Conservation (phyloP, 2,329 filamentous ascomycete genomes). For the Aspergillus neoniger region DNA sequence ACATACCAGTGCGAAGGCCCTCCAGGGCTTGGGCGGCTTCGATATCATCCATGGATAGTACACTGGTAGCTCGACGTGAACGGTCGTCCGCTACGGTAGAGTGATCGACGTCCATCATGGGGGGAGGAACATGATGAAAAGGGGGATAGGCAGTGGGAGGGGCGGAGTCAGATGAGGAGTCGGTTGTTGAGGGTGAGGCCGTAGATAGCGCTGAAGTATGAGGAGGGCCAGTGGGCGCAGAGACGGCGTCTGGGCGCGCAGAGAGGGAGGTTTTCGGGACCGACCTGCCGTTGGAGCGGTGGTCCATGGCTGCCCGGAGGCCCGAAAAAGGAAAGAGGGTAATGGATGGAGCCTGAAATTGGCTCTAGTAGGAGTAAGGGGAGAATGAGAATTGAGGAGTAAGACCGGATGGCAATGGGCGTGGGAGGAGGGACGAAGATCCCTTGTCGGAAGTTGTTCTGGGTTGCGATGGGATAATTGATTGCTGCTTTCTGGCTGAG, state of each 20-base stretch:
- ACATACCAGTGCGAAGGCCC: conserved; percentile 70
- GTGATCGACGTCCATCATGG: conserved; percentile 45
- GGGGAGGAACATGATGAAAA: conserved; percentile 30
- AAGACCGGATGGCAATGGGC: neutral
- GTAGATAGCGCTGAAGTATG: conserved; percentile 2
- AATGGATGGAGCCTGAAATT: conserved; percentile 1
- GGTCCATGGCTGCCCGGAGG: conserved; percentile 23
- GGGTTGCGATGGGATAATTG: too few species aligned
- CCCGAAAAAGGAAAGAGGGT: conserved; percentile 6
- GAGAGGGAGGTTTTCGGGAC: conserved; percentile 20
- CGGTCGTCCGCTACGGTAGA: conserved; percentile 40
- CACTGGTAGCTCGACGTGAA: conserved; percentile 47
- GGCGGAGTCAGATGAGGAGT: conserved; percentile 15
- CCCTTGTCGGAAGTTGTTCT: neutral
- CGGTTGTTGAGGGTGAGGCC: conserved; percentile 13
- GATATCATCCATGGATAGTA: conserved; percentile 52
- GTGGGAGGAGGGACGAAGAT: conserved; percentile 5
- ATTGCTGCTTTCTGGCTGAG: neutral
- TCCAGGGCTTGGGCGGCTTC: conserved; percentile 74
- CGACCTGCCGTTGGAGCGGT: conserved; percentile 21
- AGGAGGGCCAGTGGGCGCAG: neutral
- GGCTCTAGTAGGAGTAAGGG: neutral
- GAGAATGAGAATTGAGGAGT: neutral
- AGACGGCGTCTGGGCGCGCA: conserved; percentile 19
- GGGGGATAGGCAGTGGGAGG: conserved; percentile 18